phyloP scores from a whole-genome alignment of 2,329 filamentous ascomycete genomes.

The Huntiella decipiens region DNA sequence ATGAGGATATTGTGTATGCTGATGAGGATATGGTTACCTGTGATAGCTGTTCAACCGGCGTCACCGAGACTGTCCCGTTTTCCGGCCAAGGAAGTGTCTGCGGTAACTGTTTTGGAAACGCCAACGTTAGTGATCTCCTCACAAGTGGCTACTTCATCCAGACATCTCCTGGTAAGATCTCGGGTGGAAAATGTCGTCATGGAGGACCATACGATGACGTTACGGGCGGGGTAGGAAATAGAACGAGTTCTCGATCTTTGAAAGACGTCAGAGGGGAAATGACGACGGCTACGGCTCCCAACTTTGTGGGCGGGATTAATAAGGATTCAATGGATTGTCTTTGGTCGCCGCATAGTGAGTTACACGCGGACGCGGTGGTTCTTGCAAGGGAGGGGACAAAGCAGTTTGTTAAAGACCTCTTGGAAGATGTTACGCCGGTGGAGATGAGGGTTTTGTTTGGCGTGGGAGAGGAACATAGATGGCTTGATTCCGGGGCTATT shows the following conservation, averaged over 20 bases:
- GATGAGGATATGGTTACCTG: slow-evolving; percentile 3
- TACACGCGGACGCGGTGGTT: slow-evolving; percentile 4
- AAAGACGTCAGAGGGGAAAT: not conserved
- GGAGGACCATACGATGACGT: slow-evolving; percentile 6
- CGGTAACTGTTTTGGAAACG: slow-evolving; percentile 5
- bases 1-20: slow-evolving; percentile 4
- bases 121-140: not conserved
- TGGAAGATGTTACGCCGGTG: slow-evolving; percentile 7
- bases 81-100: slow-evolving; percentile 3
- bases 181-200: slow-evolving; percentile 8
- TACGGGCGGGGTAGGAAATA: not conserved
- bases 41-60: not conserved
- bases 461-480: not conserved
- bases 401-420: slow-evolving; percentile 8
- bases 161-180: slow-evolving; percentile 1
- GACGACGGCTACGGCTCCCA: not conserved
- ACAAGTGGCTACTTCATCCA: slow-evolving; percentile 9
- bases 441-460: slow-evolving; percentile 11
- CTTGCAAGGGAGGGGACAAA: slow-evolving; percentile 7
- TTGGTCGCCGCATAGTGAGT: slow-evolving; percentile 10
- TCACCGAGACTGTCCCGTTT: not conserved
- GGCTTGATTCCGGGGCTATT: not conserved
- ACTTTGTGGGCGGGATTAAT: slow-evolving; percentile 9
- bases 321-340: slow-evolving; percentile 11
- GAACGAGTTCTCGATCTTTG: not conserved